Evolutionary conservation across 768 basidiomycete species (phyloP), one percentile per base, ranked within the genome.

Genomic region (Tylopilus balloui): DNA sequence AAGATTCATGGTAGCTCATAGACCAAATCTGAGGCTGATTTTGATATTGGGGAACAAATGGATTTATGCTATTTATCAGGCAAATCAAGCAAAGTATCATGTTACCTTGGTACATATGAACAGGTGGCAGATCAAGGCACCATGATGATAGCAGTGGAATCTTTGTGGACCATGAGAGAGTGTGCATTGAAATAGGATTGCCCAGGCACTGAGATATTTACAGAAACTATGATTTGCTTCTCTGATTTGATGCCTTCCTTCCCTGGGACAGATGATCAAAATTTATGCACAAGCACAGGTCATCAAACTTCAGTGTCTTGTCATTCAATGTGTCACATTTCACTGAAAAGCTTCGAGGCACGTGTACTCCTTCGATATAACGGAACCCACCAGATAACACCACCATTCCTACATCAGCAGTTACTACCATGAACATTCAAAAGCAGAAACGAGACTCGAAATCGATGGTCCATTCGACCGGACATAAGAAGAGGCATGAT

Each of bases 21-120:
- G 66, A 43, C 24, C n/a, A 51, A 51, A 37, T 2, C 51, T 15
- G 9, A 45, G 23, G 35, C 46, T 12, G 4, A 13, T 25, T 60
- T 66, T 14, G 38, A 45, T 13, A 31, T 43, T 29, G 54, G 47
- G 29, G 45, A 54, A 37, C 53, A 23, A 21, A 43, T 65, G 51
- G 65, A 63, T 29, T 21, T 61, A 11, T 65, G 53, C 44, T 53
- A n/a, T 42, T 17, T 37, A 21, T 29, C 40, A 14, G 21, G 43
- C 41, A 46, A 49, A 29, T 43, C 38, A 9, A 14, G 40, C 19
- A 46, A 48, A 2, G 39, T 10, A 20, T 41, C 31, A 32, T 42
- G 51, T 27, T 65, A 65, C 42, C 32, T 67, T 15, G 64, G 64
- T 8, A 65, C 60, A 28, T 65, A 65, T 43, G 58, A 67, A 50